These are phyloP conservation scores for Byssochlamys sp. DNA, from an alignment of 2,329 filamentous ascomycete genomes.

Conservation along the genomic window DNA sequence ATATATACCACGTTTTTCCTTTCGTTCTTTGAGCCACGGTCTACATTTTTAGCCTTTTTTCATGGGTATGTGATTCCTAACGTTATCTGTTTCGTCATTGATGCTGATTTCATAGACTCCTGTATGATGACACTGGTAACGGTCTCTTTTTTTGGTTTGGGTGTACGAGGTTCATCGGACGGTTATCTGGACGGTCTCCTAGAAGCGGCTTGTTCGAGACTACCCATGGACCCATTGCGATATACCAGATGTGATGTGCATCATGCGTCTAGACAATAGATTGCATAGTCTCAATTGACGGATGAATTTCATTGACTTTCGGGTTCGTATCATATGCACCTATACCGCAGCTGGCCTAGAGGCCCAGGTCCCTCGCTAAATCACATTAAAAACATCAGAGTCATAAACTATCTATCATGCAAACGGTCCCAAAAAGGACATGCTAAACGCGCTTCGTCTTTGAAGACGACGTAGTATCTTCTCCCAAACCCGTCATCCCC, in stretches of 20 bases:
- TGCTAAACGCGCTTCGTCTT: background rate
- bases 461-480: conserved; percentile 8
- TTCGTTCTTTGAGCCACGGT: background rate
- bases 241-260: background rate
- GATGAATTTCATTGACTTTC: background rate
- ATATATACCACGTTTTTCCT: conserved; percentile 3
- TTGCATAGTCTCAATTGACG: background rate
- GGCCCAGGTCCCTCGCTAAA: background rate
- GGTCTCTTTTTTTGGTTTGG: background rate
- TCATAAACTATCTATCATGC: background rate
- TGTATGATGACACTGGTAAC: background rate
- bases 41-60: conserved; percentile 8
- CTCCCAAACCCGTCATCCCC: conserved; percentile 31
- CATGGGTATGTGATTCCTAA: background rate
- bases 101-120: background rate
- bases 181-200: background rate
- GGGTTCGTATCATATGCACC: background rate
- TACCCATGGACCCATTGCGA: background rate
- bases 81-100: background rate
- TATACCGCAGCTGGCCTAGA: background rate
- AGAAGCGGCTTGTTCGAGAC: background rate
- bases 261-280: background rate
- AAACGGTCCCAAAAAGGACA: background rate
- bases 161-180: background rate
- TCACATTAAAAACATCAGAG: background rate